Evolutionary conservation across 2,329 filamentous ascomycete genomes (phyloP), one percentile per base, ranked within the genome.

Genomic region (Massarina eburnea): DNA sequence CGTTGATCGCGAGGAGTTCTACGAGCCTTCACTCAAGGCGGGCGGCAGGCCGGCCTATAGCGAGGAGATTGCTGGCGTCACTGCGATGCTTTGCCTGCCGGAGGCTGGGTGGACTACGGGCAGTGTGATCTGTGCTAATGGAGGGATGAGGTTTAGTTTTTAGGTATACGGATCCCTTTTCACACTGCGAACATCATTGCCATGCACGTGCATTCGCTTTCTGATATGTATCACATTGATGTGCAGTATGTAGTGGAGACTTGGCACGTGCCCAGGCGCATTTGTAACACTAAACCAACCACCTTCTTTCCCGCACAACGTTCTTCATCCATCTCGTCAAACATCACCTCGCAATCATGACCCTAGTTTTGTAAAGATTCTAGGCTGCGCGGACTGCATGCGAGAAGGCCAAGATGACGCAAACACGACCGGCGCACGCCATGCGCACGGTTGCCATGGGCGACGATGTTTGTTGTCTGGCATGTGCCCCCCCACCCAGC

Each of bases 31-130:
- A 3, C 62, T 67, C 40, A 54, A 67, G 39, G 69, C 70, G 9
- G 82, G 89, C 20, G 76, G 79, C 24, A 77, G 67, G 17, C 59
- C 76, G 4, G 88, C 79, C 3, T 88, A 87, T 63, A 80, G 82
- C 22, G 73, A 76, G 39, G 88, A 92, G 73, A 77, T 92, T 67
- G 88, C 86, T 0, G 88, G 87, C 1, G 80, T 89, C 4, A 84
- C 91, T 15, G 86, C 80, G 2, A 90, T 91, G 86, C 71, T 91
- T 18, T 89, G 86, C 64, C 79, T 80, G 4, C 75, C 77, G 5
- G 89, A 92, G 64, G 79, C 81, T n/a, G 80, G 76, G 7, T 92
- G 88, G 88, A 85, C 83, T 61, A 94, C 88, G 0, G 89, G 89
- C 1, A 86, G 85, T 67, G 85, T 91, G 19, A 80, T 94, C 3